phyloP scores from a whole-genome alignment of 2,329 filamentous ascomycete species.

The Clonostachys byssicola region DNA sequence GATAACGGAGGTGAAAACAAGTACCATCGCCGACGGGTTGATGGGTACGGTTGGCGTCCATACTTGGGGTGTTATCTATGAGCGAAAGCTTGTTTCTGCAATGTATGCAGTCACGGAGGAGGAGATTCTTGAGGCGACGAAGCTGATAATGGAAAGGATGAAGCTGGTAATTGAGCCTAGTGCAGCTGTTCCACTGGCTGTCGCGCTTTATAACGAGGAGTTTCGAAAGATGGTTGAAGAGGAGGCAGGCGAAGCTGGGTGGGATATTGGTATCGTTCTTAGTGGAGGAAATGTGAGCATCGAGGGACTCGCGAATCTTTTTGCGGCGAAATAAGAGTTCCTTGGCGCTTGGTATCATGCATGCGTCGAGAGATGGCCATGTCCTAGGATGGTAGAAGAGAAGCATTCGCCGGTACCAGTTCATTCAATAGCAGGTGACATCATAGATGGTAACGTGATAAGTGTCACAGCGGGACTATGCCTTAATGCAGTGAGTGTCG shows the following conservation, averaged over 20 bases:
- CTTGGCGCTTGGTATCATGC: too few relatives aligned
- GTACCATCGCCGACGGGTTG: constrained; percentile 78
- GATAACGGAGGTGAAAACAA: constrained; percentile 59
- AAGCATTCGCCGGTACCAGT: too few relatives aligned
- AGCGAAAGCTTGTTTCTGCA: constrained; percentile 56
- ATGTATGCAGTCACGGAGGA: constrained; percentile 68
- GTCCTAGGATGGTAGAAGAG: too few relatives aligned
- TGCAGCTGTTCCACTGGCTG: constrained; percentile 69
- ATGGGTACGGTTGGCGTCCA: constrained; percentile 67
- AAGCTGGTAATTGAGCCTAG: constrained; percentile 81
- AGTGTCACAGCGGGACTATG: too few relatives aligned
- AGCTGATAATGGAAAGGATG: constrained; percentile 70
- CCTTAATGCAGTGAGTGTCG: too few relatives aligned
- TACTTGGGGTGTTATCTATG: constrained; percentile 68
- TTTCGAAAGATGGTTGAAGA: constrained; percentile 60
- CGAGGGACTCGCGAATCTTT: constrained; percentile 37
- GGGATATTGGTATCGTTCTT: constrained; percentile 54
- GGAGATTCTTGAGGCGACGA: constrained; percentile 68
- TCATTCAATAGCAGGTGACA: too few relatives aligned
- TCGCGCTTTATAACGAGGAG: constrained; percentile 71
- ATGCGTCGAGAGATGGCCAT: too few relatives aligned
- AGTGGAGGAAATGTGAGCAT: constrained; percentile 46
- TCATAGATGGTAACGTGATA: too few relatives aligned
- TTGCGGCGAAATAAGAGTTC: constrained; percentile 9
- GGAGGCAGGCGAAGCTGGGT: constrained; percentile 63